Conservation (phyloP, 306 rosid genomes). For the Vigna trinervia region DNA sequence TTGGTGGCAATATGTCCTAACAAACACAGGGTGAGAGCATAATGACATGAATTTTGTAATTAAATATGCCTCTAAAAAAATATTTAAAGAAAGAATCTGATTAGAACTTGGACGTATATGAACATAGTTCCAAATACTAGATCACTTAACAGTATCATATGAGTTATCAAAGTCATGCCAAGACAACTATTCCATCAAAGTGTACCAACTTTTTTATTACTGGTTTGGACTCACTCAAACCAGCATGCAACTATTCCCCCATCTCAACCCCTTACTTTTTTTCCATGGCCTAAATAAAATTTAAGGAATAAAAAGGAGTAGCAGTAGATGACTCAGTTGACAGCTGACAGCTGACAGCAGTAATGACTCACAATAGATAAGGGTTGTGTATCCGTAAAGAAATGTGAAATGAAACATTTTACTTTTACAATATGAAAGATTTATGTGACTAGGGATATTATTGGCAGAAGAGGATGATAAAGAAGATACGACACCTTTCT, state of each 20-base stretch:
- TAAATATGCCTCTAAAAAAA: too few relatives aligned
- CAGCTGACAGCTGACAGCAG: neutral
- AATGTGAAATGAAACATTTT: neutral
- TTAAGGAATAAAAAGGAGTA: neutral
- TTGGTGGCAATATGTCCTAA: too few relatives aligned
- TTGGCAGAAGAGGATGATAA: neutral
- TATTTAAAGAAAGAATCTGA: too few relatives aligned
- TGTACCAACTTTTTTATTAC: too few relatives aligned
- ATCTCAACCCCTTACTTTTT: neutral
- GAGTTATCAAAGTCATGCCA: too few relatives aligned
- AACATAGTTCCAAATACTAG: too few relatives aligned
- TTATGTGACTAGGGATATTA: neutral
- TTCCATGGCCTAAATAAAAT: too few relatives aligned
- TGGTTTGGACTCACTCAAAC: too few relatives aligned
- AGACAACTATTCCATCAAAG: too few relatives aligned
- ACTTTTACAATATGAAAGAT: neutral
- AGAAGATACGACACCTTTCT: neutral
- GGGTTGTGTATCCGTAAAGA: neutral
- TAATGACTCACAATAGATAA: neutral
- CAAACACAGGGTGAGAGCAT: too few relatives aligned
- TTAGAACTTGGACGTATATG: too few relatives aligned
- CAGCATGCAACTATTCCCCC: neutral
- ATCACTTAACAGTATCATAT: too few relatives aligned
- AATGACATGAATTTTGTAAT: neutral
- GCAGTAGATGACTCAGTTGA: conserved; percentile 5